These are phyloP conservation scores for Aureobasidium sp. DNA, from an alignment of 2,329 filamentous ascomycete genomes.

Conservation along the genomic window DNA sequence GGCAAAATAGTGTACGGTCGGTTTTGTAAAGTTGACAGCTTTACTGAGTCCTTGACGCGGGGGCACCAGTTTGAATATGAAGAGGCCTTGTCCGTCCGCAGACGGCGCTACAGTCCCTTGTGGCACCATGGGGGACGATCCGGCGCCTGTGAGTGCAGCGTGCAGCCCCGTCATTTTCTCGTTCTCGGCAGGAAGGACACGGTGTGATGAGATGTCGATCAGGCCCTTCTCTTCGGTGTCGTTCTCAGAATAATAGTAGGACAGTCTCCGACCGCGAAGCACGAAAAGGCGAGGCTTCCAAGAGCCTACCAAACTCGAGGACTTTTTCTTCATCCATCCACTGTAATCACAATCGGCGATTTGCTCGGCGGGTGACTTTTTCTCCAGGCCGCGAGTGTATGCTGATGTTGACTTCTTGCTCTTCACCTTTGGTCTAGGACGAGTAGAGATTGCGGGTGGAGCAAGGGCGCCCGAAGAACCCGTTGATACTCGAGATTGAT, in stretches of 20 bases:
- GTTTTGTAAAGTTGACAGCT: constrained; percentile 95
- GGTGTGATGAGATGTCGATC: constrained; percentile 96
- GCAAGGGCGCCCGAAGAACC: constrained; percentile 34
- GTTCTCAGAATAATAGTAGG: constrained; percentile 92
- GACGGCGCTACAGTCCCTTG: constrained; percentile 43
- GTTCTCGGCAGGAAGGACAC: constrained; percentile 88
- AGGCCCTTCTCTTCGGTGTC: constrained; percentile 90
- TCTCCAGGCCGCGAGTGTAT: constrained; percentile 78
- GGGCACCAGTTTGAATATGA: constrained; percentile 97
- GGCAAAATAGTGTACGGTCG: constrained; percentile 94
- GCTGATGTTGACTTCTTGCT: constrained; percentile 93
- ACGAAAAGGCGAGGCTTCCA: constrained; percentile 98
- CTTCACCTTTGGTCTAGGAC: constrained; percentile 27
- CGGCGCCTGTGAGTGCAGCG: constrained; percentile 84
- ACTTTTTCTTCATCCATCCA: constrained; percentile 99
- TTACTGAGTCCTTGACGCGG: constrained; percentile 80
- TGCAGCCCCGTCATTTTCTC: constrained; percentile 86
- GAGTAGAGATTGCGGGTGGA: constrained; percentile 24
- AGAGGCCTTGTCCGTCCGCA: constrained; percentile 51
- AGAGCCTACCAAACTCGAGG: constrained; percentile 88
- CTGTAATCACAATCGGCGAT: constrained; percentile 85
- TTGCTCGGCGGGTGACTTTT: constrained; percentile 73
- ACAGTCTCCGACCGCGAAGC: constrained; percentile 79
- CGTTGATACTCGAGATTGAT: constrained; percentile 36
- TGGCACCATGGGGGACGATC: constrained; percentile 52